Percentiles rank a stretch among this genome's conserved stretches.
Conservation (phyloP, 2,329 filamentous ascomycete species). For the Colletotrichum spaethianum region DNA sequence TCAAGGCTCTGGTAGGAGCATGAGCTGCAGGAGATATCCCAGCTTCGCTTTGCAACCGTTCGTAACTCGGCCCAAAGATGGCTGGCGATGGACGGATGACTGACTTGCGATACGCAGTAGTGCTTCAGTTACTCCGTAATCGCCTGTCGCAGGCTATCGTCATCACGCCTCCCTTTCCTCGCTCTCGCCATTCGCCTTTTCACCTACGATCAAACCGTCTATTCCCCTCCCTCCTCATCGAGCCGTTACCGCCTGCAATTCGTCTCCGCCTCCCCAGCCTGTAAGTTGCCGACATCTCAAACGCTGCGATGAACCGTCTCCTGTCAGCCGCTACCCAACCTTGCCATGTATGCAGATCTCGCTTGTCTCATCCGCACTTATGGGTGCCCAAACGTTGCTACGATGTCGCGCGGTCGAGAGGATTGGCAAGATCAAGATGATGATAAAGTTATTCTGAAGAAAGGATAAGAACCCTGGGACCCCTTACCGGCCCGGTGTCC, state of each 20-base stretch:
- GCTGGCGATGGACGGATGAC: conserved; percentile 22
- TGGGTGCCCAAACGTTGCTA: background rate
- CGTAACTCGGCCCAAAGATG: conserved; percentile 20
- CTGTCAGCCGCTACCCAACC: conserved; percentile 3
- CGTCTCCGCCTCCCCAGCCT: background rate
- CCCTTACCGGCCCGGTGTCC: conserved; percentile 31
- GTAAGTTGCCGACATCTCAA: background rate
- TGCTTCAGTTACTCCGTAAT: conserved; percentile 15
- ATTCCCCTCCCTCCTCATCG: conserved; percentile 9
- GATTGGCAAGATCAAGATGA: conserved; percentile 15
- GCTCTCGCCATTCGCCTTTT: conserved; percentile 17
- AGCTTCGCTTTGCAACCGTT: conserved; percentile 19
- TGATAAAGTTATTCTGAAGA: conserved; percentile 23
- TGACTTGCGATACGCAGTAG: conserved; percentile 25
- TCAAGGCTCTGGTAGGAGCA: conserved; percentile 25
- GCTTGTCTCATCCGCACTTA: conserved; percentile 15
- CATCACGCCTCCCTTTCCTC: background rate
- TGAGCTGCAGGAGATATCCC: conserved; percentile 29
- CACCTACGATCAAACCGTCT: background rate
- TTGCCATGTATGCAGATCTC: background rate
- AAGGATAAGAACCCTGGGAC: conserved; percentile 15
- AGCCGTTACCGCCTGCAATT: background rate
- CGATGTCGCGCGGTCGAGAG: conserved; percentile 26
- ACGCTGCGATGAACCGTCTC: conserved; percentile 27
- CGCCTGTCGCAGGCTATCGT: conserved; percentile 1